These are phyloP conservation scores for Ensete glaucum DNA, from an alignment of 176 grass and related monocot species.

Conservation along the genomic window DNA sequence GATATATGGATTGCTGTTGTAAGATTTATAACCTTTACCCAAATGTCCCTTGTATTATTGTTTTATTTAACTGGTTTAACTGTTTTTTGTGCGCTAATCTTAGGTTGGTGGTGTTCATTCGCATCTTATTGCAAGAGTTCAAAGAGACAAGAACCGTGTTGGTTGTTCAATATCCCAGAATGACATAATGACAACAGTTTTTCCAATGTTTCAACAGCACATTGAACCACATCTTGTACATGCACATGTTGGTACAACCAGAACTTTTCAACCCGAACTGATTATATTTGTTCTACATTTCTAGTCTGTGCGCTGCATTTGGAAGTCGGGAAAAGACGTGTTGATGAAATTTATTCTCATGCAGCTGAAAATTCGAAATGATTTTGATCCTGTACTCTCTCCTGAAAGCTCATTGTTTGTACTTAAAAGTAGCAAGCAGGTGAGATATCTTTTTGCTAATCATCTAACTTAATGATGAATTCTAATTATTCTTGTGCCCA, in stretches of 20 bases:
- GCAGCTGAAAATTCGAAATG: conserved; percentile 98
- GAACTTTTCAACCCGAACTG: conserved; percentile 20
- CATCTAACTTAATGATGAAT: background rate
- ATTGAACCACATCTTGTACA: conserved; percentile 99
- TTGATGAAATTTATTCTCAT: conserved; percentile 9
- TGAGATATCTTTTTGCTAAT: conserved; percentile 12
- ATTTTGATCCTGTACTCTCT: conserved; percentile 97
- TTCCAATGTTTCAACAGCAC: conserved; percentile 90
- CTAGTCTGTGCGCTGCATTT: background rate
- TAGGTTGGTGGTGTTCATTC: conserved; percentile 99
- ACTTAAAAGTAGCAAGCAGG: conserved; percentile 92
- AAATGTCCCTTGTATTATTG: conserved; percentile 1
- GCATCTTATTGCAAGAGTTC: conserved; percentile 92
- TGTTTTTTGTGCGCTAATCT: conserved; percentile 21
- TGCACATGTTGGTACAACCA: conserved; percentile 99
- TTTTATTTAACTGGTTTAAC: conserved; percentile 20
- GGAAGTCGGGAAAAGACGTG: background rate
- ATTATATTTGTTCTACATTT: conserved; percentile 1
- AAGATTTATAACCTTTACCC: conserved; percentile 30
- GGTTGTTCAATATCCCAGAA: conserved; percentile 77
- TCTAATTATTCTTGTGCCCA: conserved; percentile 6
- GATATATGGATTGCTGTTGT: conserved; percentile 99
- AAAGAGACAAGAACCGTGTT: conserved; percentile 84
- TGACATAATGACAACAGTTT: conserved; percentile 96
- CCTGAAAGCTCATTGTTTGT: conserved; percentile 98